Percentiles rank a stretch among this genome's conserved stretches.
phyloP scores from a whole-genome alignment of 345 rosid genomes.

The Cardiospermum halicacabum region DNA sequence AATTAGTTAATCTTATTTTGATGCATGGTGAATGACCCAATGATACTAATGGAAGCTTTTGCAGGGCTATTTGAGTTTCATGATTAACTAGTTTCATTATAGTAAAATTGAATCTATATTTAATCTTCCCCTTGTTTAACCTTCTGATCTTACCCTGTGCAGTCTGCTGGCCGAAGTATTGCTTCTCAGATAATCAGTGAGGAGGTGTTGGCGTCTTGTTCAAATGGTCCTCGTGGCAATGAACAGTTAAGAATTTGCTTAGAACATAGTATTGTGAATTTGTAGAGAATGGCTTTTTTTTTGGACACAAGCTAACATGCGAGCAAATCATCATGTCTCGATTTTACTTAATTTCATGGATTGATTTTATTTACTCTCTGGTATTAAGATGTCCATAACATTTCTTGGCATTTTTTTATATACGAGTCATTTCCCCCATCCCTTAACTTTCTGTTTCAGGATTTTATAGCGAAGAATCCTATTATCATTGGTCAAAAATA shows the following conservation, averaged over 20 bases:
- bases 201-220: constrained; percentile 76
- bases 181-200: constrained; percentile 63
- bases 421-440: too few relatives aligned
- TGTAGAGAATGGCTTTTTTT: too few relatives aligned
- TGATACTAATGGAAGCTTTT: background rate
- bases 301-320: too few relatives aligned
- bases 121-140: too few relatives aligned
- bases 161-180: constrained; percentile 63
- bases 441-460: background rate
- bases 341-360: background rate
- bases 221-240: constrained; percentile 72
- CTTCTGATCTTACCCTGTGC: constrained; percentile 21
- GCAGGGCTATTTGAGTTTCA: background rate
- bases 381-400: too few relatives aligned
- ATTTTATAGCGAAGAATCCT: background rate
- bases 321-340: too few relatives aligned
- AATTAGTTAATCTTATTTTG: background rate
- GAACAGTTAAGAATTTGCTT: constrained; percentile 63
- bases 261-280: too few relatives aligned
- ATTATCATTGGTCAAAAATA: background rate
- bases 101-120: background rate
- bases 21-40: background rate
- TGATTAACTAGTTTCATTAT: background rate
- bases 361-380: background rate
- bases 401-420: too few relatives aligned